phyloP scores from a whole-genome alignment of 257 asterid species.

The Nicotiana benthamiana region DNA sequence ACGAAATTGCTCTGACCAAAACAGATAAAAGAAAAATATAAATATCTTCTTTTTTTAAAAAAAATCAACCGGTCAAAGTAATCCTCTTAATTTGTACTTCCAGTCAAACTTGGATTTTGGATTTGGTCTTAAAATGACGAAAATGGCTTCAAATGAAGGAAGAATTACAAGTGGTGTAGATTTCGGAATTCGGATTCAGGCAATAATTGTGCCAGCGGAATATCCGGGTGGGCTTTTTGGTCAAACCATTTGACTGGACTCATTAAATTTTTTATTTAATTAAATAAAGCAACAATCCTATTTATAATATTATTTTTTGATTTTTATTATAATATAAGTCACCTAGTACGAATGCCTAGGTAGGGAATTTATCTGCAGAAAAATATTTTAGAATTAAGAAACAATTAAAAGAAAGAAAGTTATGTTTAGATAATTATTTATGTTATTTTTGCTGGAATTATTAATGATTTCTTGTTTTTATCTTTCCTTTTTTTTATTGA shows the following conservation, averaged over 20 bases:
- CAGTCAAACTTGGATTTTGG: constrained; percentile 18
- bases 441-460: too few relatives aligned
- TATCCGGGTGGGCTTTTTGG: constrained; percentile 17
- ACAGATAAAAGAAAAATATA: not conserved
- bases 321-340: too few relatives aligned
- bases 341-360: too few relatives aligned
- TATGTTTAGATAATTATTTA: too few relatives aligned
- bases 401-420: not conserved
- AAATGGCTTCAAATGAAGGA: not conserved
- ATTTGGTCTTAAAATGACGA: constrained; percentile 13
- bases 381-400: too few relatives aligned
- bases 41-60: not conserved
- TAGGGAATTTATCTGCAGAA: too few relatives aligned
- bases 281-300: too few relatives aligned
- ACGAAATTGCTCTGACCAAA: not conserved
- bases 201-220: constrained; percentile 17
- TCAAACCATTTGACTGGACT: constrained; percentile 16
- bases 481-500: too few relatives aligned
- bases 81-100: constrained; percentile 7
- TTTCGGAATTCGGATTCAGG: not conserved
- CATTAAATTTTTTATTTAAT: too few relatives aligned
- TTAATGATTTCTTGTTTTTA: too few relatives aligned
- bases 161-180: not conserved
- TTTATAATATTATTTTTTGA: too few relatives aligned
- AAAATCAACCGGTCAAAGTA: constrained; percentile 24